Evolutionary conservation across 2,329 filamentous ascomycete species (phyloP), one percentile per base, ranked within the genome.

Genomic region (Onygenales sp.): DNA sequence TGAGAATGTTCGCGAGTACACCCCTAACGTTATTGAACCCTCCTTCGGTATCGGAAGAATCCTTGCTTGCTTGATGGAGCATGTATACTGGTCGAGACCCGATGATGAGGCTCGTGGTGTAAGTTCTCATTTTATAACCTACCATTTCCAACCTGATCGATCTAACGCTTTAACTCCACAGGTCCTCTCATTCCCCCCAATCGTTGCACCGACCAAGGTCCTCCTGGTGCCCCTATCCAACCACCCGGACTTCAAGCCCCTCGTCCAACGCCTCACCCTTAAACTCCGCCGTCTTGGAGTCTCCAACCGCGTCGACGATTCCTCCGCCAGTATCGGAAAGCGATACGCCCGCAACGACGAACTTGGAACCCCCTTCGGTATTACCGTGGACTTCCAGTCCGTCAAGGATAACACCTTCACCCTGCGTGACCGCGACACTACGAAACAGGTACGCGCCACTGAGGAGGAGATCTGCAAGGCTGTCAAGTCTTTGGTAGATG

Each of bases 21-120:
- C 86, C 0, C 92, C 92, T 56, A 96, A 96, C 67, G 90, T 95
- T 47, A 94, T 97, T 62, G 93, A 98, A 75, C 93, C 92, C 1
- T 97, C 92, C 0, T 98, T 97, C 64, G 92, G 92, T 77, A 95
- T 97, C 65, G 93, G 92, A 56, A 84, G 92, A 63, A 96, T 97
- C 58, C 77, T 97, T 54, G 97, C 95, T 77, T 85, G 87, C 56
- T 76, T 98, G 64, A 87, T 95, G 67, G 93, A 98, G 76, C 93
- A 98, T 74, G 84, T 82, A 68, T 98, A 91, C 81, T 98, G 93
- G 92, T 88, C 85, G 52, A 87, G 93, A 59, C 85, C 84, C 60
- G 84, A 81, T 58, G 87, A 92, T 61, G 90, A 93, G 69, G 85
- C 89, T 52, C 87, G 91, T 68, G 86, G 87, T 72, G 89, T 92